These are phyloP conservation scores for Prunus campanulata DNA, from an alignment of 306 rosid species.

Conservation along the genomic window DNA sequence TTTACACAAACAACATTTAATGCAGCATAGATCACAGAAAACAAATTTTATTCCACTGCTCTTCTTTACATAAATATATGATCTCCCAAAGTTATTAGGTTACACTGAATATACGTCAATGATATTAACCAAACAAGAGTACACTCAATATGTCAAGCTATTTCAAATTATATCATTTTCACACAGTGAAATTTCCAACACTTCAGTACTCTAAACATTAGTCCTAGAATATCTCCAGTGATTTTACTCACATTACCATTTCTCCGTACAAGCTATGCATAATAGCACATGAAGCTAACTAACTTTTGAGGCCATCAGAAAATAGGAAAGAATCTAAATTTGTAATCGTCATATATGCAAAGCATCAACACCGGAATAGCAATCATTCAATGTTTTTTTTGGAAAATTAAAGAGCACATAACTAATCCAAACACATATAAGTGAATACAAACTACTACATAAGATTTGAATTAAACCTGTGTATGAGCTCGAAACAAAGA, in stretches of 20 bases:
- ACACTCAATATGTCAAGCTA: neutral
- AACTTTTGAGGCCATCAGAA: neutral
- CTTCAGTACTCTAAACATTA: neutral
- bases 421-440: neutral
- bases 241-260: neutral
- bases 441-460: neutral
- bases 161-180: neutral
- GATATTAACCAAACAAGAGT: neutral
- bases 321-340: neutral
- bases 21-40: neutral
- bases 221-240: neutral
- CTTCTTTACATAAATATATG: neutral
- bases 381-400: neutral
- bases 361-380: neutral
- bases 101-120: too few relatives aligned
- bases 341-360: neutral
- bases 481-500: slow-evolving; percentile 88
- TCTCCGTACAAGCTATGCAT: neutral
- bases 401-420: neutral
- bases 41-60: neutral
- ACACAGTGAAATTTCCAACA: neutral
- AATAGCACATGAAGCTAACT: neutral
- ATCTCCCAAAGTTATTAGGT: neutral
- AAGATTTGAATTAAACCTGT: slow-evolving; percentile 47
- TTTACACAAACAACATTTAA: slow-evolving; percentile 12